Conservation (phyloP, 345 rosid species). For the Lenwebbia sp. region DNA sequence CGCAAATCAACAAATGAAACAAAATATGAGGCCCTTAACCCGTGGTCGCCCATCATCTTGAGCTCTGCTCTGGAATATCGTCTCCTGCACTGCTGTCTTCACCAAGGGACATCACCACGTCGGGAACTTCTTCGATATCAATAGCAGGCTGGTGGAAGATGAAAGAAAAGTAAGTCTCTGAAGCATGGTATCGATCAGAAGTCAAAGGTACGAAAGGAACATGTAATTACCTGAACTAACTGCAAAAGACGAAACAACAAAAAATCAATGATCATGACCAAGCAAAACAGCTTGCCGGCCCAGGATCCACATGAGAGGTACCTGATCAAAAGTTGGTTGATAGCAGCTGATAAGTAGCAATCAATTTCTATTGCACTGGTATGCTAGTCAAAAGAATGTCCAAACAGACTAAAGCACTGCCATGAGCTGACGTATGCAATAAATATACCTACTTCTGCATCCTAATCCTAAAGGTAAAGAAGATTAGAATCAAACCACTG, state of each 20-base stretch:
- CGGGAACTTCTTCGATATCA: slow-evolving; percentile 72
- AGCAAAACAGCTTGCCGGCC: slow-evolving; percentile 91
- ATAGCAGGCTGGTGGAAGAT: slow-evolving; percentile 47
- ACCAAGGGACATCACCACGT: slow-evolving; percentile 2
- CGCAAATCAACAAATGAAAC: background rate
- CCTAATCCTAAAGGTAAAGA: background rate
- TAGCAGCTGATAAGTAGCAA: background rate
- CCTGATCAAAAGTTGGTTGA: slow-evolving; percentile 16
- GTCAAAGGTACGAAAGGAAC: background rate
- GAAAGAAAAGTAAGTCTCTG: background rate
- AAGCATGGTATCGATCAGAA: background rate
- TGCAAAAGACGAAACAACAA: slow-evolving; percentile 63
- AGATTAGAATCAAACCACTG: background rate
- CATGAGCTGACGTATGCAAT: background rate
- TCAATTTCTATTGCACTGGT: background rate
- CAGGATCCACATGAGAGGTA: slow-evolving; percentile 86
- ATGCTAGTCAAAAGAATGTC: background rate
- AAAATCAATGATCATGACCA: slow-evolving; percentile 85
- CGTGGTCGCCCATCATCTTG: background rate
- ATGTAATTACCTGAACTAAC: slow-evolving; percentile 39
- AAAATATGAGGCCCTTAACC: background rate
- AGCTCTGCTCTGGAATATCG: background rate
- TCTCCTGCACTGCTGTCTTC: background rate
- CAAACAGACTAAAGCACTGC: background rate
- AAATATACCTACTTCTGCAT: background rate